These are phyloP conservation scores for Annulohypoxylon nitens DNA, from an alignment of 495 filamentous ascomycete species.

Conservation along the genomic window DNA sequence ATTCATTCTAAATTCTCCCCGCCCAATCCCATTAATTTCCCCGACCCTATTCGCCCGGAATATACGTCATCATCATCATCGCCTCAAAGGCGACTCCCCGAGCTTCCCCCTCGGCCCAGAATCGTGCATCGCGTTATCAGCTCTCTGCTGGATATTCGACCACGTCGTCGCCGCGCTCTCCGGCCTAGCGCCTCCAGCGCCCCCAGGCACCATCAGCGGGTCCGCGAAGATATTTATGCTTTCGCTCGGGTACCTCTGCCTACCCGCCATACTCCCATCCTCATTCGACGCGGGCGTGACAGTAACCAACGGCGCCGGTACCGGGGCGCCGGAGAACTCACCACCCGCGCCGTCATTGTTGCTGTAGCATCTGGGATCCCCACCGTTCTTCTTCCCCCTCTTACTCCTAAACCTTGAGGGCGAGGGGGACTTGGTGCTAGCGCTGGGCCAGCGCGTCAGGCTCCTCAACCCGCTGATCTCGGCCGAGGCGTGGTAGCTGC, in stretches of 20 bases:
- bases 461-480: constrained; percentile 47
- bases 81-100: constrained; percentile 2
- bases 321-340: neutral
- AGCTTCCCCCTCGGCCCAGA: neutral
- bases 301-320: constrained; percentile 1
- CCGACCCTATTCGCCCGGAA: neutral
- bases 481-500: constrained; percentile 47
- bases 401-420: neutral
- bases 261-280: neutral
- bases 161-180: constrained; percentile 47
- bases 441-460: constrained; percentile 35
- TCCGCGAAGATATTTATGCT: constrained; percentile 81
- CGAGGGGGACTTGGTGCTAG: neutral
- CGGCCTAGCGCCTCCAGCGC: constrained; percentile 22
- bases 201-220: constrained; percentile 53
- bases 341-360: neutral
- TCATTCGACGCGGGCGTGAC: constrained; percentile 9
- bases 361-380: neutral
- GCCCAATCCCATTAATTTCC: neutral
- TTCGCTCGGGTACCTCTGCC: constrained; percentile 52
- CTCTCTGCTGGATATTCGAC: constrained; percentile 47
- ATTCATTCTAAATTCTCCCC: neutral
- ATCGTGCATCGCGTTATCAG: constrained; percentile 22
- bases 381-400: neutral
- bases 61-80: neutral